Evolutionary conservation across 2,329 filamentous ascomycete species (phyloP), one percentile per base, ranked within the genome.

Genomic region (Chalaropsis thielavioides): DNA sequence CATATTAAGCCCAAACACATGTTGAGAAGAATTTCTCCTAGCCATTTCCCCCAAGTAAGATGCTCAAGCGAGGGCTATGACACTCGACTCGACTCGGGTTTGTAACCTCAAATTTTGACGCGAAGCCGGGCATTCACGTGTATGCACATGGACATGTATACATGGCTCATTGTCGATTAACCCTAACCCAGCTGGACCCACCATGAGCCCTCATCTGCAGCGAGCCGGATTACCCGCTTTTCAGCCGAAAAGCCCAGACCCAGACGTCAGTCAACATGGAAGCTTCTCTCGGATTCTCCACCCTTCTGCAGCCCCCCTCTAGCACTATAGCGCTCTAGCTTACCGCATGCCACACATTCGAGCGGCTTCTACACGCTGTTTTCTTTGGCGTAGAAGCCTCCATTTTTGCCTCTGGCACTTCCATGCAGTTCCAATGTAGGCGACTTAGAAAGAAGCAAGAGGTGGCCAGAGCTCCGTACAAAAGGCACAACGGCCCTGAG

Each of bases 281-380:
- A 66, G 64, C 64, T 66, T 66, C 64, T 66, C 13, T 66, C 8
- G 19, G 61, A 51, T 66, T 66, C 64, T 66, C 54, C 41, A 63
- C 40, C 27, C 19, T 66, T 66, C 64, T 58, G 15, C 17, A 56
- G 41, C 41, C 17, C 41, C 11, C 41, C 15, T 15, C 24, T 13
- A 51, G 46, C 46, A n/a, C 46, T 24, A 49, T 49, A 15, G 46
- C 22, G 10, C 46, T 19, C 24, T 51, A 15, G 4, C 35, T 38
- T 24, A 19, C 24, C 2, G 27, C 8, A 35, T 19, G 38, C 8
- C 41, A 24, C 3, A 43, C 24, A 59, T 64, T 64, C 62, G 41
- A 64, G 49, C n/a, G 40, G 62, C 24, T 64, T 64, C 62, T 38
- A 58, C 46, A 51, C 19, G 44, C 44, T 49, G 31, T 22, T n/a